phyloP scores from a whole-genome alignment of 257 asterid species.

The Scutellaria minor region DNA sequence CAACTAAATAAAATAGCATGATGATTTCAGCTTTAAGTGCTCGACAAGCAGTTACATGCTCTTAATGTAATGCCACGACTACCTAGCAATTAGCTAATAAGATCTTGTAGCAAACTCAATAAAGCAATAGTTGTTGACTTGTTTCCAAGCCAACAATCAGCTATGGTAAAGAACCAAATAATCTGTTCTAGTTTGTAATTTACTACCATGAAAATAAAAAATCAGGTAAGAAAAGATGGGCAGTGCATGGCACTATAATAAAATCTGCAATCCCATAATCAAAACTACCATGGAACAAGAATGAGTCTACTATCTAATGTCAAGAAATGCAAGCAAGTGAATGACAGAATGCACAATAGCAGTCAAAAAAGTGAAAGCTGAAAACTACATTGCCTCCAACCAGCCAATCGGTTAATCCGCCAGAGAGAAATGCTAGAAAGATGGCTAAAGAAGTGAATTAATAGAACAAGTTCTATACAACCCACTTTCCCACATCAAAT shows the following conservation, averaged over 20 bases:
- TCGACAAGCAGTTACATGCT: constrained; percentile 6
- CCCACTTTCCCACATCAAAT: neutral
- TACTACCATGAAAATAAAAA: constrained; percentile 13
- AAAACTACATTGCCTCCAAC: neutral
- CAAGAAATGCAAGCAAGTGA: constrained; percentile 4
- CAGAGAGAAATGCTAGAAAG: neutral
- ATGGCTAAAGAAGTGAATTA: neutral
- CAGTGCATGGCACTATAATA: neutral
- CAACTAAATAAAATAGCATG: constrained; percentile 20
- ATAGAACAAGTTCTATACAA: neutral
- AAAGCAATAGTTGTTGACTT: neutral
- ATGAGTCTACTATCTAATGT: neutral
- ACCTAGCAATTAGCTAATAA: constrained; percentile 10
- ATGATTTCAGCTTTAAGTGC: constrained; percentile 13
- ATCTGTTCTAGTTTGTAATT: neutral
- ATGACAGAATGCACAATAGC: neutral
- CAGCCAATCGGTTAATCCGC: constrained; percentile 1
- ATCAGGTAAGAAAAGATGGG: neutral
- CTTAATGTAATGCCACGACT: neutral
- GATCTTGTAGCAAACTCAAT: constrained; percentile 14
- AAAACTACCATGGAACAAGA: neutral
- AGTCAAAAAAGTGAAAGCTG: neutral
- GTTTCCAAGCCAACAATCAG: neutral
- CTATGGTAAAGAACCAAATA: neutral
- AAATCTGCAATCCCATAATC: neutral